Base-by-base conservation (phyloP, 2,329 filamentous ascomycete genomes). In the Trichophyton schoenleinii region DNA sequence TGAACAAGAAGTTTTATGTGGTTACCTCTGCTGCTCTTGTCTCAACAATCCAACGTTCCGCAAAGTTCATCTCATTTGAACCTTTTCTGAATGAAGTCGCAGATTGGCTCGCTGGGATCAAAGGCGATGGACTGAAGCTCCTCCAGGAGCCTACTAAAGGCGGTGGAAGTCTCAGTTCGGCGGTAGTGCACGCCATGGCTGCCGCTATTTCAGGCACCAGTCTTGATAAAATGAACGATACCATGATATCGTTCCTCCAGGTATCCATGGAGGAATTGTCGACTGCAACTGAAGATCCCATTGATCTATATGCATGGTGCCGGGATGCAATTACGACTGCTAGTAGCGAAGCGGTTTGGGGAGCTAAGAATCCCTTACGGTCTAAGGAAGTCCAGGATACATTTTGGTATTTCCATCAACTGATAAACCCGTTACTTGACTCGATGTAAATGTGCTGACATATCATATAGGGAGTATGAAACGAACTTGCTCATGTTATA, bases 291-390 rank as follows among this genome's bases (percentile, higher is more conserved):
- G 34, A 38, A 38, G n/a, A 28, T 25, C 53, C 59, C 5, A 22
- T 71, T 11, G 68, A 72, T 58, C 55, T 72, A 5, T 67, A 66
- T 59, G 60, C 41, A 8, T 72, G 70, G 71, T 68, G 67, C 41
- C 63, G 61, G 6, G 61, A 67, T 49, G 66, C 64, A 18, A 67
- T 71, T 7, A 71, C 67, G 3, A 58, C 64, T 44, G 69, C 70
- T 3, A 71, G 68, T 25, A 70, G 68, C 11, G 65, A 70, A 22
- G 65, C 69, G 3, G 62, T 65, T 4, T 72, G 70, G 53, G 70
- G 70, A 1, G 65, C 66, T 0, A 41, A 67, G 44, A 72, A 72
- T 60, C 71, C 71, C 3, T 3, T 72, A 68, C 38, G 20, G 7
- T 7, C 6, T 22, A 48, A 48, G 6, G 18, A 25, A 22, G n/a